These are phyloP conservation scores for Teunomyces stri DNA, from an alignment of 805 yeast genomes.

Conservation along the genomic window DNA sequence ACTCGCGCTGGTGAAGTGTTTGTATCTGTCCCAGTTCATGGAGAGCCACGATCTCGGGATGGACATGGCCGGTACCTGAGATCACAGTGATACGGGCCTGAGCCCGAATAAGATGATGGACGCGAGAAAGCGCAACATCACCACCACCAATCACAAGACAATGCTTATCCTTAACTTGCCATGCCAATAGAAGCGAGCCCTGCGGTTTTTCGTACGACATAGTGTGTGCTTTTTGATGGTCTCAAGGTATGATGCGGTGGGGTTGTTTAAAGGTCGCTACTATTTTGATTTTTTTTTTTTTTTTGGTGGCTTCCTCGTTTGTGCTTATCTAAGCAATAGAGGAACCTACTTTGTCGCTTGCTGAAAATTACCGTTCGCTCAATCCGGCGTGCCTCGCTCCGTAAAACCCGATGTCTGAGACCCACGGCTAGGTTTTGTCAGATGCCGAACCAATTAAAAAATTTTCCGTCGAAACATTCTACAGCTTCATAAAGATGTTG, in stretches of 20 bases:
- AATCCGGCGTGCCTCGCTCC: background rate
- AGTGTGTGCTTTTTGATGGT: constrained; percentile 1
- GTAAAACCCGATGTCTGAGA: no score
- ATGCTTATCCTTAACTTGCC: constrained; percentile 65
- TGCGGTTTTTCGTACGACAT: constrained; percentile 21
- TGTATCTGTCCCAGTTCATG: constrained; percentile 39
- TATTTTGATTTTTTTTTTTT: no score
- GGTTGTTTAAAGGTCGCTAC: no score
- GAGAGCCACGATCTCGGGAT: constrained; percentile 26
- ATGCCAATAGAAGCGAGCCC: constrained; percentile 66
- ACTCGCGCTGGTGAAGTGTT: constrained; percentile 43
- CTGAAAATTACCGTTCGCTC: background rate
- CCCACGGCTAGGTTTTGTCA: no score
- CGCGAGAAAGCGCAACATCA: constrained; percentile 71
- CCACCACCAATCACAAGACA: constrained; percentile 78
- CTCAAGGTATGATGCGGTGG: no score
- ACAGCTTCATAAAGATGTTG: no score
- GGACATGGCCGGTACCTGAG: constrained; percentile 34
- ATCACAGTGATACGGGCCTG: constrained; percentile 69
- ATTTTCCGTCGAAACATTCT: background rate
- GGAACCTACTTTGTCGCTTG: constrained; percentile 5
- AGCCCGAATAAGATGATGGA: constrained; percentile 64
- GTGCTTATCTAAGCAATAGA: no score
- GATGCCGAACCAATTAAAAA: background rate
- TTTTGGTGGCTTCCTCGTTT: no score